Percentiles rank a stretch among this genome's conserved stretches.
Evolutionary conservation across 805 yeast species (phyloP).

Genomic region (Yamadazyma olivae): DNA sequence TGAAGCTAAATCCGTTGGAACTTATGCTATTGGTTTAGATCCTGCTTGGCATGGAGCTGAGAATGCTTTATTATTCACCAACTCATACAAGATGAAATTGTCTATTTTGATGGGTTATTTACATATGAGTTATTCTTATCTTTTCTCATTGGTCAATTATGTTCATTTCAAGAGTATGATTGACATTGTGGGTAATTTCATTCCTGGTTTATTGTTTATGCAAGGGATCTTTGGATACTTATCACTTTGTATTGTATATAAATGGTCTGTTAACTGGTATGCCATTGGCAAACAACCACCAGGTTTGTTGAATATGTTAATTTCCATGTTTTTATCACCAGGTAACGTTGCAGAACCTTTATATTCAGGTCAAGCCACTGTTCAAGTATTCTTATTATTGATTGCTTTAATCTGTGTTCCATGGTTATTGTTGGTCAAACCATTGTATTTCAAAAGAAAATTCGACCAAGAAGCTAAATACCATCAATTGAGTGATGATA

Average conservation of each 20-base stretch:
- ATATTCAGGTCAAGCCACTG: constrained; percentile 71
- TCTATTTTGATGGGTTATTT: constrained; percentile 91
- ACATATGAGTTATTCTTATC: constrained; percentile 90
- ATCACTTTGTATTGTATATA: constrained; percentile 80
- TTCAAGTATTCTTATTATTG: constrained; percentile 69
- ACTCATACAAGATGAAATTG: constrained; percentile 96
- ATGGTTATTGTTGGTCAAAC: constrained; percentile 83
- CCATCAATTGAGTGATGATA: constrained; percentile 36
- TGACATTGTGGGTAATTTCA: constrained; percentile 87
- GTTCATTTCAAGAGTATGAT: constrained; percentile 63
- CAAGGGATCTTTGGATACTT: constrained; percentile 95
- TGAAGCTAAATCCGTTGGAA: constrained; percentile 62
- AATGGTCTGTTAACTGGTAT: constrained; percentile 94
- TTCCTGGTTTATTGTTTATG: constrained; percentile 94
- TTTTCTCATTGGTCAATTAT: constrained; percentile 82
- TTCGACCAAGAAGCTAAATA: constrained; percentile 50
- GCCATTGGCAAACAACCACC: constrained; percentile 79
- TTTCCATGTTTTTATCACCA: constrained; percentile 92
- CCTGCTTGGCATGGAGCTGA: constrained; percentile 98
- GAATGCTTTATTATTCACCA: constrained; percentile 82
- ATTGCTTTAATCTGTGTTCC: constrained; percentile 91
- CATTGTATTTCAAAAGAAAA: constrained; percentile 63
- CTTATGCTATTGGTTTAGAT: constrained; percentile 84
- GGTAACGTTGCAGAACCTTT: constrained; percentile 81
- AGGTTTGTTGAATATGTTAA: constrained; percentile 89